phyloP scores from a whole-genome alignment of 345 rosid genomes.

The Anastatica hierochuntica region DNA sequence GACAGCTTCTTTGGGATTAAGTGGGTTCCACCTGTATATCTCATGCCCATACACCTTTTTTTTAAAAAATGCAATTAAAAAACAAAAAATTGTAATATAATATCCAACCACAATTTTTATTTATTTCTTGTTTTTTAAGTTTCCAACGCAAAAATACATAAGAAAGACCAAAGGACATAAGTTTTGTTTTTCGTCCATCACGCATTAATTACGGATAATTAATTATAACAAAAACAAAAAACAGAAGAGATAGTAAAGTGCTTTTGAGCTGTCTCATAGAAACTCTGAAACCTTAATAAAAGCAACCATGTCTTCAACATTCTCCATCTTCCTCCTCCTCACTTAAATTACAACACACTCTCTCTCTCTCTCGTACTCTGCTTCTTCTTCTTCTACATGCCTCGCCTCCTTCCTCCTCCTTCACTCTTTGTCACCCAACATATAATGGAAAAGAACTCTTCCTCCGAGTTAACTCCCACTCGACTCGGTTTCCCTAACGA shows the following conservation, averaged over 20 bases:
- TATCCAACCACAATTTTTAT: no score
- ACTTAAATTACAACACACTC: background rate
- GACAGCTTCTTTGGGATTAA: constrained; percentile 5
- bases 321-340: constrained; percentile 22
- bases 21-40: constrained; percentile 21
- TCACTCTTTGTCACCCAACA: no score
- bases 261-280: constrained; percentile 32
- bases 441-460: constrained; percentile 1
- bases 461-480: constrained; percentile 12
- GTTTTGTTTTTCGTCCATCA: constrained; percentile 20
- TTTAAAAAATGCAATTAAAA: no score
- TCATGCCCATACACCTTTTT: background rate
- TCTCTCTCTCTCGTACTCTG: background rate
- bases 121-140: no score
- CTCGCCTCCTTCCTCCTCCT: background rate
- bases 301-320: constrained; percentile 26
- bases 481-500: constrained; percentile 41
- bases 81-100: no score
- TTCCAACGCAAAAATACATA: no score
- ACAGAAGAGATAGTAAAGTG: constrained; percentile 17
- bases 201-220: constrained; percentile 24
- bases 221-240: background rate
- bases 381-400: background rate
- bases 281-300: constrained; percentile 34
- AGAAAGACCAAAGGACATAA: constrained; percentile 5